phyloP scores from a whole-genome alignment of 768 basidiomycete species.

The Tricholoma hemisulphureum region DNA sequence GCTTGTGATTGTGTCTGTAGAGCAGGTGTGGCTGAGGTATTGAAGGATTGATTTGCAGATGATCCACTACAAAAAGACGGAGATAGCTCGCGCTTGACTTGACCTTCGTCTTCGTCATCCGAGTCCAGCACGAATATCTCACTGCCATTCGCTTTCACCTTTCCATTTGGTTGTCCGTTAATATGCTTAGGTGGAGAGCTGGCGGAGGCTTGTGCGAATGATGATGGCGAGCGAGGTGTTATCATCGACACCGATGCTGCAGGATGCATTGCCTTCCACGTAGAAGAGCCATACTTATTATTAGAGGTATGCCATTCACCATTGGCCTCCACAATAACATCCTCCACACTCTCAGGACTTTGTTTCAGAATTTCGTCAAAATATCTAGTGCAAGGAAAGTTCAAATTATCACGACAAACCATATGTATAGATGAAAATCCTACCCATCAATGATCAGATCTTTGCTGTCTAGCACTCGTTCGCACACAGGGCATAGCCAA shows the following conservation, averaged over 20 bases:
- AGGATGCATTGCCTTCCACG: slow-evolving; percentile 65
- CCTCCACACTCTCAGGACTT: slow-evolving; percentile 79
- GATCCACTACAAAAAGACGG: slow-evolving; percentile 55
- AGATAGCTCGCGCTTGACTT: slow-evolving; percentile 75
- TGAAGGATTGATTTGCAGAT: background rate
- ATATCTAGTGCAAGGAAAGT: slow-evolving; percentile 52
- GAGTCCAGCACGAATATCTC: slow-evolving; percentile 71
- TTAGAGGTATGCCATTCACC: slow-evolving; percentile 96
- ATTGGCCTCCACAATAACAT: slow-evolving; percentile 91
- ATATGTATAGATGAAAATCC: slow-evolving; percentile 13
- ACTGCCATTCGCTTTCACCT: slow-evolving; percentile 45
- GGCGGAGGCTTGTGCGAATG: slow-evolving; percentile 22
- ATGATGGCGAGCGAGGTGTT: slow-evolving; percentile 33
- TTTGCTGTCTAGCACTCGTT: slow-evolving; percentile 68
- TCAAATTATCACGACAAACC: background rate
- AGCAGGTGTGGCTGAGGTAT: slow-evolving; percentile 31
- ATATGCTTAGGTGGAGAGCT: slow-evolving; percentile 20
- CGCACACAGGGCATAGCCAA: slow-evolving; percentile 94
- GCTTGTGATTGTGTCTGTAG: slow-evolving; percentile 26
- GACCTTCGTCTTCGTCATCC: slow-evolving; percentile 76
- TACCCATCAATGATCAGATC: slow-evolving; percentile 94
- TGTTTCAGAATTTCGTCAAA: slow-evolving; percentile 80
- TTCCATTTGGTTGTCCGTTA: slow-evolving; percentile 37
- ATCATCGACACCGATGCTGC: slow-evolving; percentile 15
- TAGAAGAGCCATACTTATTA: slow-evolving; percentile 72